A percentile compares a stretch with the other conserved stretches of the same genome.
phyloP scores from a whole-genome alignment of 2,329 filamentous ascomycete species.

The Colletotrichum sp. region DNA sequence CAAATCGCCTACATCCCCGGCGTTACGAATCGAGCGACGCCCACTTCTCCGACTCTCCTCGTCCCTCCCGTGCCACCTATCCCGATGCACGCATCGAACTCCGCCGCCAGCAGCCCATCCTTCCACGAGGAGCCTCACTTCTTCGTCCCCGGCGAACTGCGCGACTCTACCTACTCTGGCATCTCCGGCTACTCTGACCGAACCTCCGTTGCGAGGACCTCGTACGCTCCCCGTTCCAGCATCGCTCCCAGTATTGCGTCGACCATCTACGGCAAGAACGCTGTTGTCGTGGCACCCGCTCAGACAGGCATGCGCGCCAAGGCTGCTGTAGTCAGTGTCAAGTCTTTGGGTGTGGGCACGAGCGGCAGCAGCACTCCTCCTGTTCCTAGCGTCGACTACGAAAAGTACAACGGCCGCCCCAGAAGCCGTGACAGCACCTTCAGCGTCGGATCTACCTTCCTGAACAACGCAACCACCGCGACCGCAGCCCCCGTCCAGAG shows the following conservation, averaged over 20 bases:
- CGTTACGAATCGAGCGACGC: conserved; percentile 88
- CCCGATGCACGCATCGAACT: conserved; percentile 68
- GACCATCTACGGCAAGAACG: conserved; percentile 92
- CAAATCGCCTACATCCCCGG: conserved; percentile 99
- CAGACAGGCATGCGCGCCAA: conserved; percentile 88
- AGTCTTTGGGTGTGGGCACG: conserved; percentile 65
- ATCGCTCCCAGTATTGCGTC: conserved; percentile 89
- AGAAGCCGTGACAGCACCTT: conserved; percentile 65
- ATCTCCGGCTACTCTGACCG: conserved; percentile 69
- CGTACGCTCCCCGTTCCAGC: conserved; percentile 68
- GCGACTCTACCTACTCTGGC: conserved; percentile 89
- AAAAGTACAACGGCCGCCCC: conserved; percentile 58
- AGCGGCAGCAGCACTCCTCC: conserved; percentile 68
- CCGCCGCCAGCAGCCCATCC: conserved; percentile 53
- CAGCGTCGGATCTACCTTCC: conserved; percentile 71
- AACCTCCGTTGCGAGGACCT: conserved; percentile 64
- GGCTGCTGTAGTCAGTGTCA: conserved; percentile 92
- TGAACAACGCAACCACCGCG: conserved; percentile 66
- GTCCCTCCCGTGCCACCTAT: conserved; percentile 95
- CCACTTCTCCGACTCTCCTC: conserved; percentile 79
- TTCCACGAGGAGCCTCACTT: conserved; percentile 83
- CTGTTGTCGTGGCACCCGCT: conserved; percentile 80
- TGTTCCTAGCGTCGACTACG: conserved; percentile 73
- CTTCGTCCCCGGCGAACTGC: conserved; percentile 88
- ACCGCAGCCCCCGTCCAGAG: conserved; percentile 59